Evolutionary conservation across 441 rosid species (phyloP).

Genomic region (Bruguiera hainesii): DNA sequence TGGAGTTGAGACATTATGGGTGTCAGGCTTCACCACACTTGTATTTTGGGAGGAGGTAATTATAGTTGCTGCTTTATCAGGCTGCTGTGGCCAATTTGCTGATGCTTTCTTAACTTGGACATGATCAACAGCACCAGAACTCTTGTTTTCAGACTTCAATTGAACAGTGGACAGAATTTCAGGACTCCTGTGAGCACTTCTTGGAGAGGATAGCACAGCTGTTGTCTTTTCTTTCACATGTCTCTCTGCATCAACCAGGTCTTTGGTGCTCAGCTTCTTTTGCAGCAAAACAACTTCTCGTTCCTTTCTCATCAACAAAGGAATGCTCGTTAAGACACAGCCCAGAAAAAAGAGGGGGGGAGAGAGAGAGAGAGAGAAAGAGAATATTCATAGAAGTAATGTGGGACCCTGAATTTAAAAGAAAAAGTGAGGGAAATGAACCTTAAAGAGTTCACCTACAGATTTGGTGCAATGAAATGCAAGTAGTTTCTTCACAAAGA

Average conservation of each 20-base stretch:
- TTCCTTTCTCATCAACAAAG: slow-evolving; percentile 26
- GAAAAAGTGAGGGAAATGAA: neutral
- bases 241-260: slow-evolving; percentile 51
- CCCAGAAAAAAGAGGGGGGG: neutral
- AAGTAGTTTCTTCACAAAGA: too few species aligned
- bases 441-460: neutral
- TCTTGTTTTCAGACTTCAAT: slow-evolving; percentile 46
- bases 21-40: slow-evolving; percentile 40
- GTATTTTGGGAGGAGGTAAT: slow-evolving; percentile 32
- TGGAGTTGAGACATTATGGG: slow-evolving; percentile 37
- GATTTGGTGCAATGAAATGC: too few species aligned
- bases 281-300: slow-evolving; percentile 33
- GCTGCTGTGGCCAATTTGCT: slow-evolving; percentile 37
- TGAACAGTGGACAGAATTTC: slow-evolving; percentile 33
- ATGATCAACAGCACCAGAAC: slow-evolving; percentile 30
- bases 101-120: slow-evolving; percentile 38
- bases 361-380: neutral
- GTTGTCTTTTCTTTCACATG: slow-evolving; percentile 49
- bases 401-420: neutral
- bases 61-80: slow-evolving; percentile 39
- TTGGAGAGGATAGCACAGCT: slow-evolving; percentile 44
- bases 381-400: neutral
- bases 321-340: slow-evolving; percentile 5
- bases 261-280: slow-evolving; percentile 39
- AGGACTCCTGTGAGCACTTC: slow-evolving; percentile 40